Evolutionary conservation across 2,329 filamentous ascomycete species (phyloP).

Genomic region (Tolypocladium ovalisporum): DNA sequence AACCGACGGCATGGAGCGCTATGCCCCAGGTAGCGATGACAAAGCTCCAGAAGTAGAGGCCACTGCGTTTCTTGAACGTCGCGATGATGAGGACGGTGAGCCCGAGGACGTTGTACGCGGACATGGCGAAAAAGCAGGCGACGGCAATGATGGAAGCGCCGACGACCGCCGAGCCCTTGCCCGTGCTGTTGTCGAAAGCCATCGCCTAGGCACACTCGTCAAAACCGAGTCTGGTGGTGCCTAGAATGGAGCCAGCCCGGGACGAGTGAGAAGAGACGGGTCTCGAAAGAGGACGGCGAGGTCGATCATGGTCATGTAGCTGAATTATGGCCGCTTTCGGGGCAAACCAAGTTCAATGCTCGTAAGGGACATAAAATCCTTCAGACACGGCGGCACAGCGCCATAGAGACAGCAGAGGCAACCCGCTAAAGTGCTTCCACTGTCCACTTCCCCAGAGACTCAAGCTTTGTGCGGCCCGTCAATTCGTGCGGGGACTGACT

Average conservation of each 20-base stretch:
- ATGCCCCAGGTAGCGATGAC: slow-evolving; percentile 21
- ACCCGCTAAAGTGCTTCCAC: neutral
- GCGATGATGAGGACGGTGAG: slow-evolving; percentile 18
- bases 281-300: neutral
- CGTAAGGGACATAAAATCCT: neutral
- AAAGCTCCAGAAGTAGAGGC: slow-evolving; percentile 27
- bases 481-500: neutral
- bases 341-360: neutral
- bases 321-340: neutral
- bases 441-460: neutral
- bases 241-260: neutral
- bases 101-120: slow-evolving; percentile 21
- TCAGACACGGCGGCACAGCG: neutral
- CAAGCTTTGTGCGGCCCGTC: neutral
- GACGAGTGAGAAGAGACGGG: neutral
- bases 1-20: neutral
- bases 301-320: neutral
- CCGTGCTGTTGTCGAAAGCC: neutral
- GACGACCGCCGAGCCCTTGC: neutral
- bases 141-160: neutral
- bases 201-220: neutral
- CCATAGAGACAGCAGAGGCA: neutral
- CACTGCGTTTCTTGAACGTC: slow-evolving; percentile 18
- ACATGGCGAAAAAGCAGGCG: slow-evolving; percentile 5
- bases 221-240: neutral